Conservation (phyloP, 306 rosid species). For the Acacia confusa region DNA sequence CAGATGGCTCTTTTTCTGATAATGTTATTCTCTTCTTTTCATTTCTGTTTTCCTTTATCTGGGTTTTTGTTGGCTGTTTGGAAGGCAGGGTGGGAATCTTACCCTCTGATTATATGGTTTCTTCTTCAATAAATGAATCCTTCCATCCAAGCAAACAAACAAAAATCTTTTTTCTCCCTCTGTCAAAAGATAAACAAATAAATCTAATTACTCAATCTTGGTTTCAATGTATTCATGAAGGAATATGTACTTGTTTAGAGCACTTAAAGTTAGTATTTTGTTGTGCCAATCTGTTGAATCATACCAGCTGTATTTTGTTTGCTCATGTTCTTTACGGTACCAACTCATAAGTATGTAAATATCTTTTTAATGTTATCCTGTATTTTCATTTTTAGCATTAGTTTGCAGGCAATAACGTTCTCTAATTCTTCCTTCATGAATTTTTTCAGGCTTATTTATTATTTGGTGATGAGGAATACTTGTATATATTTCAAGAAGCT, state of each 20-base stretch:
- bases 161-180: background rate
- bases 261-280: conserved; percentile 2
- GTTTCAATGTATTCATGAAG: conserved; percentile 16
- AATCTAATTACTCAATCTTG: background rate
- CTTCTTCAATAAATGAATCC: background rate
- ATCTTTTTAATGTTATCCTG: background rate
- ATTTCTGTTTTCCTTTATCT: background rate
- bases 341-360: background rate
- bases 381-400: conserved; percentile 17
- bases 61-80: background rate
- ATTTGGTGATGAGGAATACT: conserved; percentile 96
- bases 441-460: conserved; percentile 81
- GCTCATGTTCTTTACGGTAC: background rate
- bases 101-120: conserved; percentile 1
- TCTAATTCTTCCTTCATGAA: conserved; percentile 33
- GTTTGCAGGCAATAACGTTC: background rate
- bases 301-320: background rate
- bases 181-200: background rate
- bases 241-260: background rate
- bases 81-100: background rate
- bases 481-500: conserved; percentile 95
- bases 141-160: background rate
- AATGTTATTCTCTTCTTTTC: background rate
- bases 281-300: background rate
- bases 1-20: background rate